phyloP scores from a whole-genome alignment of 75 land plant genomes.

The Pseudotsuga menziesii region DNA sequence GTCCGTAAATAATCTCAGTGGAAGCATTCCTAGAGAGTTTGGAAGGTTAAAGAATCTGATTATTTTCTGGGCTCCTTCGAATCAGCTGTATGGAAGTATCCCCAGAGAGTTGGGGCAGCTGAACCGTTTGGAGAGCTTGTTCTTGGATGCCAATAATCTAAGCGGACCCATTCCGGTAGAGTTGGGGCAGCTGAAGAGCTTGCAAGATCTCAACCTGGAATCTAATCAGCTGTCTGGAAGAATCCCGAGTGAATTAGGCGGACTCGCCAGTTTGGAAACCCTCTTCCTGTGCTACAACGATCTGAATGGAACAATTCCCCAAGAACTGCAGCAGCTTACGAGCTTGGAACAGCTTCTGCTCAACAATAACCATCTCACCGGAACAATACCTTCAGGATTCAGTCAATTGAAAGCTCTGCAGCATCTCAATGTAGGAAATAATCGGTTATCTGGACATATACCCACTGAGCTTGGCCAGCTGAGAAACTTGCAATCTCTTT shows the following conservation, averaged over 20 bases:
- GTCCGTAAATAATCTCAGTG: conserved; percentile 16
- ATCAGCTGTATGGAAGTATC: background rate
- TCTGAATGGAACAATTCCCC: conserved; percentile 10
- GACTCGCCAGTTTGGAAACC: background rate
- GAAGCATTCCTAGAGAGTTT: conserved; percentile 19
- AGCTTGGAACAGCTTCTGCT: conserved; percentile 12
- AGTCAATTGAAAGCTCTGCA: conserved; percentile 2
- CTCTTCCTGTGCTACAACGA: conserved; percentile 3
- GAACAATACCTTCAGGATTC: conserved; percentile 8
- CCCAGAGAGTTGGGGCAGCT: background rate
- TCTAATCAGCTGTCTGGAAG: conserved; percentile 10
- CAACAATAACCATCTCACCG: conserved; percentile 5
- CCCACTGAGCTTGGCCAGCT: conserved; percentile 21
- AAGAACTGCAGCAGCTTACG: background rate
- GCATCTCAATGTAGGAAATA: conserved; percentile 10
- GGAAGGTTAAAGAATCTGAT: background rate
- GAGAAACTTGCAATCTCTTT: conserved; percentile 7
- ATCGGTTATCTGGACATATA: conserved; percentile 17
- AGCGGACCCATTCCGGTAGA: conserved; percentile 16
- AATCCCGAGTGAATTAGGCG: background rate
- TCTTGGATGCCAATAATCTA: conserved; percentile 15
- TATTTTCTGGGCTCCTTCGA: background rate
- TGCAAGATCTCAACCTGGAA: conserved; percentile 8
- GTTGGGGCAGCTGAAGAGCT: conserved; percentile 12
- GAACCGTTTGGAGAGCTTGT: background rate